Conservation (phyloP, 2,329 filamentous ascomycete genomes). For the Cryphonectria radicalis region DNA sequence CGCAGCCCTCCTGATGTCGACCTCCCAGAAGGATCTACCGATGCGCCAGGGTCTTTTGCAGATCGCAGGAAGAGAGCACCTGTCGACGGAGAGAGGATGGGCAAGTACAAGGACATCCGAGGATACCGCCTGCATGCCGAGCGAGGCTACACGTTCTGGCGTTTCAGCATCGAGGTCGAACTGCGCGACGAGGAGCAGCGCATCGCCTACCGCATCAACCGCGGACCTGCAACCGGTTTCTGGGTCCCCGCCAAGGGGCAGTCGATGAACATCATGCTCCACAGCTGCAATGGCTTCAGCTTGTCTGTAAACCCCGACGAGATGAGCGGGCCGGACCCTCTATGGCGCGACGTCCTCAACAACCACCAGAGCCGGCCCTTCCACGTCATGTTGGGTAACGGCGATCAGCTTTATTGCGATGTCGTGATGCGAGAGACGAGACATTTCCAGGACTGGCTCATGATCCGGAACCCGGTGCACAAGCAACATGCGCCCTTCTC, state of each 20-base stretch:
- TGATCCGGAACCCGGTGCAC: conserved; percentile 75
- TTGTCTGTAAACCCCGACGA: conserved; percentile 75
- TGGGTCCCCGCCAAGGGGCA: conserved; percentile 88
- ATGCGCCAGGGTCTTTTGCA: conserved; percentile 58
- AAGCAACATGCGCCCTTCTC: conserved; percentile 83
- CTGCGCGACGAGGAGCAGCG: conserved; percentile 77
- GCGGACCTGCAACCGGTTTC: conserved; percentile 84
- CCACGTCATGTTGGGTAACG: conserved; percentile 97
- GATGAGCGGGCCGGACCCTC: conserved; percentile 89
- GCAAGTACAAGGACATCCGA: conserved; percentile 80
- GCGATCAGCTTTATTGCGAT: conserved; percentile 97
- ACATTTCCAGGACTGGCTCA: conserved; percentile 83
- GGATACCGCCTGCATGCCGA: conserved; percentile 84
- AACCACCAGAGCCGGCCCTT: conserved; percentile 89
- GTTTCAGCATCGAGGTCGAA: conserved; percentile 94
- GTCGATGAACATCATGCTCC: conserved; percentile 98
- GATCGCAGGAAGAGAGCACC: conserved; percentile 56
- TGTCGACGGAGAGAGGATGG: conserved; percentile 78
- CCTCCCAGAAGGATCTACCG: conserved; percentile 47
- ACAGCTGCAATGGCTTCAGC: conserved; percentile 97
- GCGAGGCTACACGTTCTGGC: conserved; percentile 91
- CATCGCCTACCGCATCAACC: conserved; percentile 94
- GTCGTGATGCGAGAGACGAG: conserved; percentile 74
- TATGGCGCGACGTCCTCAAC: conserved; percentile 96
- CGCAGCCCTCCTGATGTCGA: conserved; percentile 56